Evolutionary conservation across 2,329 filamentous ascomycete genomes (phyloP), one percentile per base, ranked within the genome.

Genomic region (Teratosphaeria zuluensis): DNA sequence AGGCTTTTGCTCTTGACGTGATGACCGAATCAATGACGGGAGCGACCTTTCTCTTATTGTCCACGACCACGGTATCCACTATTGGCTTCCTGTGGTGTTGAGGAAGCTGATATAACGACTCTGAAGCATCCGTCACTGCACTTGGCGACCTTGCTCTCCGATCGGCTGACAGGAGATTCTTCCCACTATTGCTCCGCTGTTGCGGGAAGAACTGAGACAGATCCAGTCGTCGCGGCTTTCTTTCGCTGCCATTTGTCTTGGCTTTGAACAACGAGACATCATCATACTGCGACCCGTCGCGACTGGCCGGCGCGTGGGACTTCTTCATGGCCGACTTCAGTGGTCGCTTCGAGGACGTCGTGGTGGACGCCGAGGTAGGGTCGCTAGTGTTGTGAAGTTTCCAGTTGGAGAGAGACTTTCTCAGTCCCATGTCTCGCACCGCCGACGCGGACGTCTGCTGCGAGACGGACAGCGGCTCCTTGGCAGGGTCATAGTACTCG

Each of bases 391-490:
- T 60, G 30, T 64, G 61, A 56, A 61, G 61, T n/a, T 61, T 64
- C 59, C 64, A 63, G 1, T 68, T 60, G 53, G 64, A 63, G 32
- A 35, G 19, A 46, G 74, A 74, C 66, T 75, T 74, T 57, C 73
- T 66, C 53, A 76, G 63, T 8, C 73, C 75, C 69, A 72, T 74
- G 56, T 78, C 75, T 53, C 75, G 71, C 8, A 76, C 70, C 7
- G 75, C 72, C 51, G 77, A 77, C 51, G 71, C 71, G 24, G 75
- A 76, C 3, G 74, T 76, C 59, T 77, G 75, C 66, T 77, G 76
- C 0, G 76, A 76, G 33, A 77, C 71, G 52, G 69, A 66, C 31
- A 74, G 64, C 9, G 76, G 75, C 33, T 72, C 73, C 53, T 61
- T 72, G 51, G 72, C 69, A 33, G 75, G 63, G 56, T 77, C 75